These are phyloP conservation scores for Paramecium sonneborni DNA, from an alignment of 73 alveolate genomes.

Conservation along the genomic window DNA sequence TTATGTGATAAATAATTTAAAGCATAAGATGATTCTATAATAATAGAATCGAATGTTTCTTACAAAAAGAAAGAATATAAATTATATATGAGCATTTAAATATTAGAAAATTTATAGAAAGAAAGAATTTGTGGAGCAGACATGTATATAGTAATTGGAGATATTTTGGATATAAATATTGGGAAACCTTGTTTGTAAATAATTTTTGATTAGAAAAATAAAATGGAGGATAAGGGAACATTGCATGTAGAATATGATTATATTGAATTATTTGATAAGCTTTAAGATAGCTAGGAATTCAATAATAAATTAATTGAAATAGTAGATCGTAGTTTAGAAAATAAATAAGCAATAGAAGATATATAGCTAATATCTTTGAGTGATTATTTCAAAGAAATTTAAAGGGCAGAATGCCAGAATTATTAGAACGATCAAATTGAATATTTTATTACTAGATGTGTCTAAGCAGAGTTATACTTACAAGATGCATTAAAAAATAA, in stretches of 20 bases:
- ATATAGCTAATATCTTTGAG: background rate
- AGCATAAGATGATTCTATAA: background rate
- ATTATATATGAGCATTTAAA: background rate
- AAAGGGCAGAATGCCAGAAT: background rate
- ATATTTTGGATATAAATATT: background rate
- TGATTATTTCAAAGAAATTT: background rate
- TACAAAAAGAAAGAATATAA: background rate
- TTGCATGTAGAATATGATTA: background rate
- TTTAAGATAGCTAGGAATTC: background rate
- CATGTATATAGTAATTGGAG: background rate
- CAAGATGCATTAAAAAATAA: background rate
- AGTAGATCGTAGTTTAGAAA: background rate
- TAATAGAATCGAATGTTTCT: background rate
- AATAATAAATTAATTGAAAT: background rate
- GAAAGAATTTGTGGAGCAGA: conserved; percentile 4
- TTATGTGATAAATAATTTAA: background rate
- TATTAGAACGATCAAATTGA: background rate
- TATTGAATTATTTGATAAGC: background rate
- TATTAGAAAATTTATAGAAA: background rate
- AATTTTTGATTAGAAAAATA: background rate
- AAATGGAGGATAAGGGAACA: background rate
- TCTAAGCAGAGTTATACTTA: background rate
- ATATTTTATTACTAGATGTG: conserved; percentile 16
- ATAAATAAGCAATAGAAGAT: background rate
- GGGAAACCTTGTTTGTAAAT: conserved; percentile 4